Conservation (phyloP, 2,329 filamentous ascomycete genomes). For the Diaporthe citri region DNA sequence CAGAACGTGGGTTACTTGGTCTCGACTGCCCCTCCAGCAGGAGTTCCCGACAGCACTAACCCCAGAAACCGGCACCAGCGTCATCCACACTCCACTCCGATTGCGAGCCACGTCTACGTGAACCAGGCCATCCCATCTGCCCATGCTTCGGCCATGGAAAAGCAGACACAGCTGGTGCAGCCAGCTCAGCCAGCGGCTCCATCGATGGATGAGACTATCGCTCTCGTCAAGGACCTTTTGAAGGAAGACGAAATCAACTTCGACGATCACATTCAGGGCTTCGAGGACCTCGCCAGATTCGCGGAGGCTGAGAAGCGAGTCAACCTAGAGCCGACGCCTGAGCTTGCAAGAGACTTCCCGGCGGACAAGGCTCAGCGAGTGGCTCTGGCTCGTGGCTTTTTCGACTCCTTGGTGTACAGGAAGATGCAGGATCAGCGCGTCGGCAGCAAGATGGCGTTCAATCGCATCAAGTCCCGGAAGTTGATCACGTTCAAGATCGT, state of each 20-base stretch:
- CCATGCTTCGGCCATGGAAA: too few species aligned
- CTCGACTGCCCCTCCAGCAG: neutral
- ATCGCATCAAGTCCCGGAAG: neutral
- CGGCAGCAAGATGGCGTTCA: neutral
- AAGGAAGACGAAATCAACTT: neutral
- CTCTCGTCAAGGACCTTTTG: fast-evolving
- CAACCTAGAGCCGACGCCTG: neutral
- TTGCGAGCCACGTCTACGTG: neutral
- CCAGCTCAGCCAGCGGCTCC: neutral
- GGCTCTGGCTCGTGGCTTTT: neutral
- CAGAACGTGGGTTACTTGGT: neutral
- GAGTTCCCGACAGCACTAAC: neutral
- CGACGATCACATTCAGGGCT: neutral
- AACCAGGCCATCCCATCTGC: neutral
- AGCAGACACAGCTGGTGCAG: neutral
- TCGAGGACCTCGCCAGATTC: neutral
- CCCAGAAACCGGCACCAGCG: too few species aligned
- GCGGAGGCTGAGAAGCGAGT: neutral
- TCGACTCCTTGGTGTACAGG: neutral
- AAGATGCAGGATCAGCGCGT: fast-evolving
- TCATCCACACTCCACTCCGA: neutral
- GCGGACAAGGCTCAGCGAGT: neutral
- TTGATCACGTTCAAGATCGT: neutral
- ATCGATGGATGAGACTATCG: neutral
- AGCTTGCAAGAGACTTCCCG: neutral